Percentiles rank a stretch among this genome's conserved stretches.
Evolutionary conservation across 805 yeast genomes (phyloP).

Genomic region (Wickerhamiella lipophila): DNA sequence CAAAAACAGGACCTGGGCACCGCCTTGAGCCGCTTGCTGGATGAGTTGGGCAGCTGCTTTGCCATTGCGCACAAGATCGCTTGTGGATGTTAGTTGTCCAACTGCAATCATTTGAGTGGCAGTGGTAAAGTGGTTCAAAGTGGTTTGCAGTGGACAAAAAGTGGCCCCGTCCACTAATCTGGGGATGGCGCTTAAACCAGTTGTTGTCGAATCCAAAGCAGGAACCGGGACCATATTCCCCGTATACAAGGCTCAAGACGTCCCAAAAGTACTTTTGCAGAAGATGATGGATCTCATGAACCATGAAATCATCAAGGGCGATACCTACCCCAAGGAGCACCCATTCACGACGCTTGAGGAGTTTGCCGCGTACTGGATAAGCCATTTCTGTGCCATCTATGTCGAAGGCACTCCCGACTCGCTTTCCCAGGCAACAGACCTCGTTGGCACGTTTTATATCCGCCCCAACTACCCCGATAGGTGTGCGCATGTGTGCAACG

Average conservation of each 20-base stretch:
- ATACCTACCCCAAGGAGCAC: conserved; percentile 50
- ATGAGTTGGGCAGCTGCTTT: conserved; percentile 46
- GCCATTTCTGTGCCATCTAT: conserved; percentile 51
- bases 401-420: conserved; percentile 32
- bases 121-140: background rate
- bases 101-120: conserved; percentile 41
- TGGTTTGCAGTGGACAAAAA: too few relatives aligned
- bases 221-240: conserved; percentile 49
- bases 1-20: conserved; percentile 60
- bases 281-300: conserved; percentile 44
- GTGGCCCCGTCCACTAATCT: too few relatives aligned
- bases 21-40: conserved; percentile 44
- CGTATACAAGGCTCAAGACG: conserved; percentile 34
- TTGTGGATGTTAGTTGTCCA: conserved; percentile 74
- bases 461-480: conserved; percentile 82
- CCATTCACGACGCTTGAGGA: conserved; percentile 34
- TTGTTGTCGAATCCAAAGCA: conserved; percentile 22
- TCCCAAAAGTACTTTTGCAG: conserved; percentile 41
- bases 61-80: conserved; percentile 49
- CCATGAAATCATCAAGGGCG: conserved; percentile 54
- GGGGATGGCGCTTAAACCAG: background rate
- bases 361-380: conserved; percentile 55
- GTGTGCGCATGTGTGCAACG: conserved; percentile 79
- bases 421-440: conserved; percentile 26
- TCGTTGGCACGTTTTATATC: conserved; percentile 65